Conservation (phyloP, 371 early-diverging fungal species). For the Apophysomyces sp. region DNA sequence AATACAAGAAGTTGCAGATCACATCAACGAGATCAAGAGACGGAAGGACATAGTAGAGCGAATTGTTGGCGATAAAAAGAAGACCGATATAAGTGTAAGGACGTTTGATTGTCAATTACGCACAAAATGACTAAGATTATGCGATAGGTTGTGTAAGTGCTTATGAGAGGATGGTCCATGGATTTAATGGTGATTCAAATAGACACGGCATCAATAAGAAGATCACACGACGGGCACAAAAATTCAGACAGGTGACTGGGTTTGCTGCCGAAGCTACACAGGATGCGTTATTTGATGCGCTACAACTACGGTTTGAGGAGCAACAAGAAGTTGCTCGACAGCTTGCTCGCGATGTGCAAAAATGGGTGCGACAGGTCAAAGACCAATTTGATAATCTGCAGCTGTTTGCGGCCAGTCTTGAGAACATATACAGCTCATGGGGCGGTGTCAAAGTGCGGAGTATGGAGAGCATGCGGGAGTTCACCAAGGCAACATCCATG, state of each 20-base stretch:
- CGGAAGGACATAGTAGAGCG: constrained; percentile 83
- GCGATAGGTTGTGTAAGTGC: constrained; percentile 43
- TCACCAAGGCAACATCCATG: constrained; percentile 22
- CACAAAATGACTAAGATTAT: neutral
- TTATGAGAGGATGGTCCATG: neutral
- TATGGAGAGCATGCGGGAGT: constrained; percentile 28
- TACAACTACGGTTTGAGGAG: constrained; percentile 59
- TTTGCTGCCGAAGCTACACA: constrained; percentile 50
- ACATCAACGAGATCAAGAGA: constrained; percentile 81
- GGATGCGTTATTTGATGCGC: constrained; percentile 57
- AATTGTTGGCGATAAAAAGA: constrained; percentile 71
- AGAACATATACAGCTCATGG: constrained; percentile 56
- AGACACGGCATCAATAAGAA: constrained; percentile 80
- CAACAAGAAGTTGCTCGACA: constrained; percentile 56
- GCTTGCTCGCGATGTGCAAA: constrained; percentile 52
- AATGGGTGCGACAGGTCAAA: constrained; percentile 57
- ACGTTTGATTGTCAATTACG: too few species aligned
- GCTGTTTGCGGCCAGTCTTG: constrained; percentile 53
- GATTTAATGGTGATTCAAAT: neutral
- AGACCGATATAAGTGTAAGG: constrained; percentile 61
- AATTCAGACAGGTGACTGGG: constrained; percentile 31
- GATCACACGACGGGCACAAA: constrained; percentile 50
- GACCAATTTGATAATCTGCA: constrained; percentile 61
- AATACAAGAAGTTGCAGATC: constrained; percentile 72
- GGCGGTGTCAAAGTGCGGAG: constrained; percentile 44